These are phyloP conservation scores for Fusarium sp. DNA, from an alignment of 2,329 filamentous ascomycete genomes.

Conservation along the genomic window DNA sequence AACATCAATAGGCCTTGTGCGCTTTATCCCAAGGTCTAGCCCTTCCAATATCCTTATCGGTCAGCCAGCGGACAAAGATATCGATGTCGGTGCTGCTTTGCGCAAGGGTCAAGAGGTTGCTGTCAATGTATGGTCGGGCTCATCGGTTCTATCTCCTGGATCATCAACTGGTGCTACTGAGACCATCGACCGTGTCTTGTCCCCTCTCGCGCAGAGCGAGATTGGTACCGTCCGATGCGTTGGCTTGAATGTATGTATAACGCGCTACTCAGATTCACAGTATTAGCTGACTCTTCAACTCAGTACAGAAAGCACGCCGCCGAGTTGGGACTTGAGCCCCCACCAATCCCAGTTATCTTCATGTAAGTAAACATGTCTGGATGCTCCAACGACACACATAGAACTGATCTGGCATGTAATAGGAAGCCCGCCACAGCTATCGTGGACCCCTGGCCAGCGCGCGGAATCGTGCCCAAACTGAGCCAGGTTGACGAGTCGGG, in stretches of 20 bases:
- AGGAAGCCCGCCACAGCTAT: slow-evolving; percentile 67
- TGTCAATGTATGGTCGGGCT: slow-evolving; percentile 69
- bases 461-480: slow-evolving; percentile 65
- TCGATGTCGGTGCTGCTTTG: slow-evolving; percentile 70
- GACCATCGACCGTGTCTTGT: slow-evolving; percentile 63
- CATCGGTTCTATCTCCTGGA: slow-evolving; percentile 68
- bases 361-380: slow-evolving; percentile 51
- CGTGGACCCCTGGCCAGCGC: slow-evolving; percentile 65
- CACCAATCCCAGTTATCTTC: slow-evolving; percentile 68
- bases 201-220: slow-evolving; percentile 53
- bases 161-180: slow-evolving; percentile 62
- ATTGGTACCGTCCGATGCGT: slow-evolving; percentile 71
- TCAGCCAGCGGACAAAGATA: slow-evolving; percentile 63
- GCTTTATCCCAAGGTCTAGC: slow-evolving; percentile 68
- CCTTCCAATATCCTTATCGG: slow-evolving; percentile 65
- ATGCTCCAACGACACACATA: neutral
- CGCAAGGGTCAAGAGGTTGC: slow-evolving; percentile 68
- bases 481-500: slow-evolving; percentile 64
- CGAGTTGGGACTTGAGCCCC: slow-evolving; percentile 66
- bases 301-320: slow-evolving; percentile 56
- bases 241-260: slow-evolving; percentile 63
- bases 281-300: slow-evolving; percentile 1
- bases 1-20: slow-evolving; percentile 64
- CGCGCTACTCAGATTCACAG: too few relatives aligned
- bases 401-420: neutral